A percentile compares a stretch with the other conserved stretches of the same genome.
phyloP scores from a whole-genome alignment of 2,329 filamentous ascomycete species.

The Pestalotiopsis fici region DNA sequence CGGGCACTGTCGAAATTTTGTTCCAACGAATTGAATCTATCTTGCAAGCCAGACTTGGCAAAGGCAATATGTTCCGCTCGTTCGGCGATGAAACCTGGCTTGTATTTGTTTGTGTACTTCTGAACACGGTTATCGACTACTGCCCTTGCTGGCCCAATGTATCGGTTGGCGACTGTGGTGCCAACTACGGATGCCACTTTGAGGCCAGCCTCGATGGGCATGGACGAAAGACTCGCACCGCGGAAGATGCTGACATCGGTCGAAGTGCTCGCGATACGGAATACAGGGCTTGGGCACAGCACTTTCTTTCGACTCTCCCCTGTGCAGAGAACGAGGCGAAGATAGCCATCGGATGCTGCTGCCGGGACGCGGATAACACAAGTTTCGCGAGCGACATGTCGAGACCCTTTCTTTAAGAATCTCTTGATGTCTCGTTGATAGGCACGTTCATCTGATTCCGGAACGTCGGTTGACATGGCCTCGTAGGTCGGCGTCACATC shows the following conservation, averaged over 20 bases:
- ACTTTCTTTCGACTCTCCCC: constrained; percentile 44
- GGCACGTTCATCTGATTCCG: constrained; percentile 60
- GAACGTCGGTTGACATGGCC: constrained; percentile 48
- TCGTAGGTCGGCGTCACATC: constrained; percentile 64
- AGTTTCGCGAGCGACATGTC: constrained; percentile 61
- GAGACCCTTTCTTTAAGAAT: constrained; percentile 59
- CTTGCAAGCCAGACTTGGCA: constrained; percentile 30
- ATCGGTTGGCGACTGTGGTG: constrained; percentile 42
- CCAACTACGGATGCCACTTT: constrained; percentile 55
- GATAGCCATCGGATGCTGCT: constrained; percentile 66
- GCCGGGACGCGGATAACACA: constrained; percentile 66
- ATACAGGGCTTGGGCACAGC: constrained; percentile 67
- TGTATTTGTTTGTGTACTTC: constrained; percentile 32
- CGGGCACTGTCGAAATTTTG: constrained; percentile 33
- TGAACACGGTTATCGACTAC: constrained; percentile 42
- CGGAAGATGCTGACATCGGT: constrained; percentile 61
- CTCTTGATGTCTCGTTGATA: constrained; percentile 69
- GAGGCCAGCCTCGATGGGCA: constrained; percentile 67
- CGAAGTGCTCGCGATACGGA: constrained; percentile 68
- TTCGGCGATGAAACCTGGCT: constrained; percentile 33
- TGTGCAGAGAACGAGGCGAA: constrained; percentile 64
- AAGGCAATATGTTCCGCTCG: constrained; percentile 43
- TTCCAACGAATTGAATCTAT: constrained; percentile 33
- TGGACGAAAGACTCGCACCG: constrained; percentile 63
- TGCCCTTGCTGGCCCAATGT: constrained; percentile 40